Evolutionary conservation across 73 alveolate species (phyloP), one percentile per base, ranked within the genome.

Genomic region (Paramecium sonneborni): DNA sequence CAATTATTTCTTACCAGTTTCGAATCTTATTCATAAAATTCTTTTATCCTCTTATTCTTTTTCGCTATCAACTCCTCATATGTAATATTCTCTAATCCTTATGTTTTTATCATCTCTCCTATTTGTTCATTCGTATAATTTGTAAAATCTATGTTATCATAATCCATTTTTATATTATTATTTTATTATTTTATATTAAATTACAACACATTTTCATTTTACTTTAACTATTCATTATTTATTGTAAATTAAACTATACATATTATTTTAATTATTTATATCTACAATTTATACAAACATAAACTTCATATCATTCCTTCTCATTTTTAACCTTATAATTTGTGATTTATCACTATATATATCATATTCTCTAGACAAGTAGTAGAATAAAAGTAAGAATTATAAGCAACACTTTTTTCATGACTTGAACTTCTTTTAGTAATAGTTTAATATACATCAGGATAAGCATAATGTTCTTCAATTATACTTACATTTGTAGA

Each of bases 21-120:
- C 18, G 90, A 43, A 12, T 46, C 90, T 23, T 39, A 34, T 79
- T 79, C 90, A 79, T 79, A 79, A 24, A 79, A 79, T 43, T 79
- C 90, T 44, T 79, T 79, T 2, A 79, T 39, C 41, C 90, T 38
- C 43, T 79, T 43, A 79, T 79, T 79, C 55, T 79, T 79, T 39
- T 26, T 43, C 2, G 90, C 90, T 7, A 79, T 79, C 9, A 79
- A 20, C 30, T 79, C 90, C 6, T 79, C 90, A 41, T 79, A 79
- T 1, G 90, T 41, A 18, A 79, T 79, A 34, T 79, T 44, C 0
- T 79, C 76, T 6, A 79, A 34, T 2, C 90, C 90, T 23, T 39
- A 12, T 79, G 90, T 41, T 34, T 79, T 79, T n/a, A 79, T 79
- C 74, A 43, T 79, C 24, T 43, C 90, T 3, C 84, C 84, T 1